Evolutionary conservation across 176 grass and related monocot species (phyloP).

Genomic region (Neostapfia colusana): DNA sequence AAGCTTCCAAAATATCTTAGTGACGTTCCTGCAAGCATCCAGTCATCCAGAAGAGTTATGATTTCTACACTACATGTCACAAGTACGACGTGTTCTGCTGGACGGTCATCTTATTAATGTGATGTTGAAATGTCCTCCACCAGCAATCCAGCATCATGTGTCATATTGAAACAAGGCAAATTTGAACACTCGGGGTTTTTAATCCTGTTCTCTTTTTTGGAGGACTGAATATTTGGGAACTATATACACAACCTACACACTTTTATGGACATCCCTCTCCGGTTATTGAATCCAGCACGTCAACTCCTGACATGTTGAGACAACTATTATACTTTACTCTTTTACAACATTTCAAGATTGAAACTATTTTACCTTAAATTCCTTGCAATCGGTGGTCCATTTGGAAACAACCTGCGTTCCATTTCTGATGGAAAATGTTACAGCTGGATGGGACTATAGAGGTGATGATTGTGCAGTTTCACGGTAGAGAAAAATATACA

Average conservation of each 20-base stretch:
- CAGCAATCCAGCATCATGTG: background rate
- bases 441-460: background rate
- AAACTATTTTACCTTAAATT: background rate
- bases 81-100: background rate
- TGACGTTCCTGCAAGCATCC: background rate
- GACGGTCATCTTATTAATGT: background rate
- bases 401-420: too few species aligned
- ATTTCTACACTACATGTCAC: background rate
- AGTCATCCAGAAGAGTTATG: background rate
- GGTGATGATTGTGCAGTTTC: background rate
- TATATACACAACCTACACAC: background rate
- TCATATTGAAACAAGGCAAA: background rate
- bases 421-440: background rate
- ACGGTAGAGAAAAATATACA: background rate
- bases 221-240: background rate
- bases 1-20: background rate
- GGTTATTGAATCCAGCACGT: background rate
- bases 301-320: background rate
- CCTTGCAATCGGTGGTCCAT: background rate
- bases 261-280: background rate
- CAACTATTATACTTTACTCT: background rate
- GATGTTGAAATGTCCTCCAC: background rate
- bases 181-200: background rate
- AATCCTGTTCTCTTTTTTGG: background rate
- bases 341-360: background rate